Evolutionary conservation across 116 monocot genomes (phyloP).

Genomic region (Thalassia testudinum): DNA sequence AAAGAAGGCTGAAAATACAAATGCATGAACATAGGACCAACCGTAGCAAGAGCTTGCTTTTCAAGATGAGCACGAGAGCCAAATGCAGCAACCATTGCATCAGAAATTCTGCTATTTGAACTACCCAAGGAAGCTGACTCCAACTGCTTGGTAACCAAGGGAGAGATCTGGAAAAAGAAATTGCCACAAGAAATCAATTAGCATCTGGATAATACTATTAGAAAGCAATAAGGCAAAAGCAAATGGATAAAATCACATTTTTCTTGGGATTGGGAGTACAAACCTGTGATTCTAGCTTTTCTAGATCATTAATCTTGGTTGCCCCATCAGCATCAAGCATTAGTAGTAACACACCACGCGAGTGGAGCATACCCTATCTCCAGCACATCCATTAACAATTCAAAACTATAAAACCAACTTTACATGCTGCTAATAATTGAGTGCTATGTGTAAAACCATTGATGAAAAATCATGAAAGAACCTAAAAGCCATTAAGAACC

Average conservation of each 20-base stretch:
- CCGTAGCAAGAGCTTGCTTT: slow-evolving; percentile 88
- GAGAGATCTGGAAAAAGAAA: slow-evolving; percentile 28
- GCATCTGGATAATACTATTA: no score
- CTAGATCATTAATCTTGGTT: slow-evolving; percentile 77
- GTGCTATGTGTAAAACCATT: neutral
- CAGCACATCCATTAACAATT: slow-evolving; percentile 5
- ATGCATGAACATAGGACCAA: slow-evolving; percentile 11
- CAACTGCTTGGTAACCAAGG: slow-evolving; percentile 25
- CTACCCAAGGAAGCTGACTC: slow-evolving; percentile 8
- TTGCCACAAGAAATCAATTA: no score
- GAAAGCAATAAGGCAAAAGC: neutral
- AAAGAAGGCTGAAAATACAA: neutral
- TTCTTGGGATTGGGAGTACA: neutral
- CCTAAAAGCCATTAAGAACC: neutral
- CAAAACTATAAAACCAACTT: slow-evolving; percentile 5
- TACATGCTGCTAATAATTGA: slow-evolving; percentile 8
- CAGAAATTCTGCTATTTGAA: slow-evolving; percentile 18
- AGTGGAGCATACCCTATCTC: slow-evolving; percentile 90
- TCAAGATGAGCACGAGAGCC: slow-evolving; percentile 98
- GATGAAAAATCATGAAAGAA: neutral
- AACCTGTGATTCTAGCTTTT: slow-evolving; percentile 90
- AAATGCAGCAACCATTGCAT: slow-evolving; percentile 60
- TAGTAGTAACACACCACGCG: slow-evolving; percentile 71
- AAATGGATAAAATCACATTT: neutral
- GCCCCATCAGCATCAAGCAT: slow-evolving; percentile 99